Evolutionary conservation across 352 stramenopile species (phyloP), one percentile per base, ranked within the genome.

Genomic region (Phytophthora hybrid): DNA sequence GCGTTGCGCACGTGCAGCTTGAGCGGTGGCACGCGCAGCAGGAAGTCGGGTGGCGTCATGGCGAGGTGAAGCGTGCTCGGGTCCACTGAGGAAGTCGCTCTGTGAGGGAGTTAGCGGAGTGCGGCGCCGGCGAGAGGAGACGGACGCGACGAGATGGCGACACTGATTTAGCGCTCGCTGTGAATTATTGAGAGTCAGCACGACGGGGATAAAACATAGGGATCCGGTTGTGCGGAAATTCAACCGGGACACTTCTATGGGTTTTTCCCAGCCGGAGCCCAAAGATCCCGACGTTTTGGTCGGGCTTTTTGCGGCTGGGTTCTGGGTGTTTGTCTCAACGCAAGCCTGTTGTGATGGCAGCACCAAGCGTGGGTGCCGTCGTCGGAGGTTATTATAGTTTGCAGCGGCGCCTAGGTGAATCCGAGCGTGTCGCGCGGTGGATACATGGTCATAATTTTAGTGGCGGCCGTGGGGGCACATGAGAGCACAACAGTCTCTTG

Each of bases 1-100:
- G 78, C 81, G 60, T 82, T 88, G 75, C 83, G 79, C 69, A 90
- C 83, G 52, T 88, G 81, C 31, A 90, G 61, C 66, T 89, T 89
- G 56, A 90, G 83, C 66, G 83, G 83, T 56, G 78, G 69, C 65
- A 84, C 72, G 32, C 78, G 78, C 68, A 84, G 49, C 16, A 84
- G 56, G 59, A 84, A 84, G 31, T 84, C 78, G 49, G 78, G 78
- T 58, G 78, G 75, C 66, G 73, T 84, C 75, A 82, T 82, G 46
- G 39, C 19, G 53, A n/a, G 26, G 19, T 14, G 55, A 21, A 9
- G 37, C 19, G 23, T 10, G 44, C 13, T 61, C 34, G 11, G 11
- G 13, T 44, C 11, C 37, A 13, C 37, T 5, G 58, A 61, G 61
- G 59, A 58, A 74, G 63, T 76, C 66, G 49, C 54, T 7, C 41